phyloP scores from a whole-genome alignment of 306 rosid genomes.

The Vicia villosa region DNA sequence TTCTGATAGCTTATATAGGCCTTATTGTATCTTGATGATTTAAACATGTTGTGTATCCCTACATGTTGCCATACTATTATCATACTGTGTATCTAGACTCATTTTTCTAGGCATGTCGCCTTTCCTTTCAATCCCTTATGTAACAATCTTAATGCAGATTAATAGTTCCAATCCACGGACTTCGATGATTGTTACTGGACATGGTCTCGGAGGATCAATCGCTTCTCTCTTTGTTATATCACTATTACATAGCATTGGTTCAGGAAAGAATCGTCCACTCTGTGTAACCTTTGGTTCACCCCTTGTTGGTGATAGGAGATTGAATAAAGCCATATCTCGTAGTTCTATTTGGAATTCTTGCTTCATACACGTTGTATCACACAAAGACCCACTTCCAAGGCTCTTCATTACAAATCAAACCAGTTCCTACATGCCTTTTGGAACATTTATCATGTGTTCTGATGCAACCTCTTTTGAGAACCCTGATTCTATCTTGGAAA shows the following conservation, averaged over 20 bases:
- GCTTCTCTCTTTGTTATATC: constrained; percentile 71
- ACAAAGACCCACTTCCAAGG: constrained; percentile 52
- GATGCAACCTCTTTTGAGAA: constrained; percentile 44
- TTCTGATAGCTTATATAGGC: background rate
- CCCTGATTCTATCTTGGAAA: constrained; percentile 37
- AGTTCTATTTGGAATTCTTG: constrained; percentile 63
- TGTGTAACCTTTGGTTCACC: constrained; percentile 81
- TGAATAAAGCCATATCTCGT: constrained; percentile 47
- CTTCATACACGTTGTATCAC: constrained; percentile 58
- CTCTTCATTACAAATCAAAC: constrained; percentile 6
- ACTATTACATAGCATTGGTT: constrained; percentile 46
- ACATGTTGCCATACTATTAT: background rate
- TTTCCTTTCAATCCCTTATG: background rate
- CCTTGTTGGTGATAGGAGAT: constrained; percentile 46
- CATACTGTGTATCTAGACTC: background rate
- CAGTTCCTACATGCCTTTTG: constrained; percentile 51
- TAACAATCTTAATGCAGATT: constrained; percentile 33
- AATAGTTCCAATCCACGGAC: constrained; percentile 1
- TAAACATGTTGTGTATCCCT: background rate
- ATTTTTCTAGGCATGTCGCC: background rate
- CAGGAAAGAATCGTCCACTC: constrained; percentile 50
- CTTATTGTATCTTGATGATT: background rate
- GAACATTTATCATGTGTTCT: constrained; percentile 60
- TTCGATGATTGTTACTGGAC: constrained; percentile 56
- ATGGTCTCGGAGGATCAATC: constrained; percentile 59